Evolutionary conservation across 352 stramenopile genomes (phyloP).

Genomic region (Peronospora destructor): DNA sequence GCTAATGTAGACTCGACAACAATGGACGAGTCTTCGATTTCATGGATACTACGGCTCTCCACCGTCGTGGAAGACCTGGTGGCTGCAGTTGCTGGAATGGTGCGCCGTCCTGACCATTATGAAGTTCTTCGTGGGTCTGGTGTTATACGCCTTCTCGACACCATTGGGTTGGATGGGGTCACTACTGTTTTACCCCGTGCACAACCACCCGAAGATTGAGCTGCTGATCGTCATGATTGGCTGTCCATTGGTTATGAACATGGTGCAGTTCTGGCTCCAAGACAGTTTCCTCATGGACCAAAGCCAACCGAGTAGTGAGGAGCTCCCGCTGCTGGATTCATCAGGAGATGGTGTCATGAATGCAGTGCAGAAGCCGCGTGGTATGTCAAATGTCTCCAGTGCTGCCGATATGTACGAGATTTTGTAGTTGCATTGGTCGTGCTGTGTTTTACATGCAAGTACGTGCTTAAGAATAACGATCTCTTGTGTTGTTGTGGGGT

Average conservation of each 20-base stretch:
- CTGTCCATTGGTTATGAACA: conserved; percentile 81
- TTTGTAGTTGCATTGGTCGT: conserved; percentile 31
- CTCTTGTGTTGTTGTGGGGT: conserved; percentile 17
- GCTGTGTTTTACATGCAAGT: conserved; percentile 11
- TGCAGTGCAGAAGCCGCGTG: conserved; percentile 27
- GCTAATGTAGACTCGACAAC: conserved; percentile 32
- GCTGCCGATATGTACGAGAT: conserved; percentile 61
- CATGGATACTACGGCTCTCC: conserved; percentile 65
- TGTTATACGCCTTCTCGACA: conserved; percentile 57
- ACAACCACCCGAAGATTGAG: conserved; percentile 66
- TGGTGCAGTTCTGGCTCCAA: conserved; percentile 83
- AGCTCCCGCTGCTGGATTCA: conserved; percentile 30
- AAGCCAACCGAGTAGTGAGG: conserved; percentile 20
- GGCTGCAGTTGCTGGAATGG: conserved; percentile 58
- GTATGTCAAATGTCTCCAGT: conserved; percentile 39
- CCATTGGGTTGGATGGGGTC: conserved; percentile 51
- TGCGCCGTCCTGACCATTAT: conserved; percentile 54
- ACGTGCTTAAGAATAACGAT: conserved; percentile 15
- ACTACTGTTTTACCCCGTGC: conserved; percentile 63
- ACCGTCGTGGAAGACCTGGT: conserved; percentile 59
- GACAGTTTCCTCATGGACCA: conserved; percentile 76
- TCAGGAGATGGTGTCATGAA: neutral
- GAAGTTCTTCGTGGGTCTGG: conserved; percentile 57
- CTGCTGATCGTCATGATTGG: conserved; percentile 81
- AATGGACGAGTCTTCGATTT: conserved; percentile 54